Evolutionary conservation across 176 grass and related monocot genomes (phyloP), one percentile per base, ranked within the genome.

Genomic region (Rhynchospora pubera): DNA sequence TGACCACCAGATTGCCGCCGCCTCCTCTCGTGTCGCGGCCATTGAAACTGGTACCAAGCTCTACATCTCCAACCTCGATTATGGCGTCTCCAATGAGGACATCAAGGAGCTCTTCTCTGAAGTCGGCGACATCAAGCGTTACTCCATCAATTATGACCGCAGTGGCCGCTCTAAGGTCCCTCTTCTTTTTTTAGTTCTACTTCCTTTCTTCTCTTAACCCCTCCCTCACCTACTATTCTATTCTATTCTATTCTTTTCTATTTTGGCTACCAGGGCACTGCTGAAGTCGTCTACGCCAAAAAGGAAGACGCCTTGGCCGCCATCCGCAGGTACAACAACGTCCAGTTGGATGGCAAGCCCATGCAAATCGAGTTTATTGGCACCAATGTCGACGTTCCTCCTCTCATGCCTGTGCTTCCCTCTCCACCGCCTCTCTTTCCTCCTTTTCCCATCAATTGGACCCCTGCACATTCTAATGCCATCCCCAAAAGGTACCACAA

Each of bases 101-200:
- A 86, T 94, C 87, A 94, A 94, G 94, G 94, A 97, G 70, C 94
- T 97, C 39, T 97, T 97, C 61, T 85, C 84, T 3, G 91, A 97
- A 68, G 87, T 97, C 76, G 94, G 94, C 51, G 89, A 90, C 62
- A 88, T 97, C 82, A 97, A 94, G 63, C 87, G 86, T 82, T 94
- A 91, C 83, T 92, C 94, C 3, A 88, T 97, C 23, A 91, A 97
- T 81, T 97, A 97, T 79, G 91, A 97, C 60, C 85, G 85, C 83
- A 89, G 89, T 65, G 91, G 91, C 14, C 82, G 77, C 79, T 97
- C 94, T 67, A 90, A 94, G 94, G 94, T 97, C 88, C 26, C 26
- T 28, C 26, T 28, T 28, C 26, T 28, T n/a, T n/a, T n/a, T n/a
- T 28, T 1, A 28, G 1, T 1, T 28, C 26, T 28, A 28, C 34